Base-by-base conservation (phyloP, 2,329 filamentous ascomycete species). In the Helminthosporium solani region DNA sequence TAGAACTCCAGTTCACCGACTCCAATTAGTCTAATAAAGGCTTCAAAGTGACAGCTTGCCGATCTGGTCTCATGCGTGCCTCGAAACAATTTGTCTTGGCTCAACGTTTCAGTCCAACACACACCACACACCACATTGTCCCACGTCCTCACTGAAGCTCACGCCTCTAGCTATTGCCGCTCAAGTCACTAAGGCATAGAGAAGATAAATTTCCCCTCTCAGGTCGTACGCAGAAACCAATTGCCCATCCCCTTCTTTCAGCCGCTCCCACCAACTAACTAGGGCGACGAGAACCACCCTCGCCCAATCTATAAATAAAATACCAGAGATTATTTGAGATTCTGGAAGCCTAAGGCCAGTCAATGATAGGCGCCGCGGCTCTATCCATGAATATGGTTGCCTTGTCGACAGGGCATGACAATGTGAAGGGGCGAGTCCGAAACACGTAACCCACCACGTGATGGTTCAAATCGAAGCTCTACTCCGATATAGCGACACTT, bases 351-450 rank as follows among this genome's bases (percentile, higher is more conserved):
- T 9, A n/a, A 16, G 8, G 5, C 8, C 19, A 23, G 4, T 23
- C 35, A 12, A 14, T 8, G 2, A 2, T 14, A 23, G n/a, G 12
- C 27, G 41, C 35, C 34, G 39, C 35, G 25, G 33, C 8, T 21
- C 2, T 15, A 27, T 3, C 16, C 19, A 37, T 9, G n/a, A 12
- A 21, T 15, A 12, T 34, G 9, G 9, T 15, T 6, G 44, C 48
- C 41, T 50, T 39, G 41, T 42, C 19, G 40, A 42, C 39, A 47
- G 47, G 34, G 52, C 52, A 53, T 53, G 45, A 40, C 42, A 44
- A 46, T 50, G 50, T 14, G 31, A 53, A 43, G 47, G 43, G 37
- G 38, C 14, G 28, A 31, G 14, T 31, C 14, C 49, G 53, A 55
- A 55, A 53, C 52, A 30, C 19, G 18, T 28, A 36, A 23, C 19